Evolutionary conservation across 139 green algal genomes (phyloP).

Genomic region (Volvox reticuliferus): DNA sequence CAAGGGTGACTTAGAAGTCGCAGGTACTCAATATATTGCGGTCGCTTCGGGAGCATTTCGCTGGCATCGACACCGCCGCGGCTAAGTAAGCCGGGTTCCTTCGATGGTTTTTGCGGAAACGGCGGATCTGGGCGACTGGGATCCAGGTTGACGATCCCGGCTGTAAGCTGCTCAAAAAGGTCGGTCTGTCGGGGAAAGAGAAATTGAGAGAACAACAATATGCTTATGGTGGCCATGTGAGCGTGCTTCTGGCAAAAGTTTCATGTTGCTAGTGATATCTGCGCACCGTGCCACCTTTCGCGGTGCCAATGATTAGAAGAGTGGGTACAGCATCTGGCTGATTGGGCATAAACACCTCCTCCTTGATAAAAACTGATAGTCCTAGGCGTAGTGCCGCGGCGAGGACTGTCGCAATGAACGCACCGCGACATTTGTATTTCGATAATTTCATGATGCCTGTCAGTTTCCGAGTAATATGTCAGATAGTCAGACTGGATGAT

Average conservation of each 20-base stretch:
- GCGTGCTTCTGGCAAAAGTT: too few species aligned
- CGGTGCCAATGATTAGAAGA: neutral
- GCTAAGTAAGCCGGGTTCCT: neutral
- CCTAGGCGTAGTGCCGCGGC: neutral
- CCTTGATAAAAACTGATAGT: neutral
- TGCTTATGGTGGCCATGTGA: too few species aligned
- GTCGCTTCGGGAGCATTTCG: neutral
- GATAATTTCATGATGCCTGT: neutral
- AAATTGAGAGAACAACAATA: neutral
- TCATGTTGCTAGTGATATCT: neutral
- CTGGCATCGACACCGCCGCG: neutral
- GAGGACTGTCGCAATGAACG: neutral
- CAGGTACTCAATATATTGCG: conserved; percentile 4
- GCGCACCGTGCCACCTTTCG: neutral
- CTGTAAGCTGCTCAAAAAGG: conserved; percentile 2
- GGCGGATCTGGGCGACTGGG: neutral
- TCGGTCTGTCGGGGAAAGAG: neutral
- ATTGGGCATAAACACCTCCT: neutral
- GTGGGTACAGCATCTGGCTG: neutral
- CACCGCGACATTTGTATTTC: neutral
- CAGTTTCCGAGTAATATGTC: too few species aligned
- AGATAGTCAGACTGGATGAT: too few species aligned
- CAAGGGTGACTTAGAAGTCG: neutral
- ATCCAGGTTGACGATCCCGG: neutral
- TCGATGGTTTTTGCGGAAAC: neutral